A percentile compares a stretch with the other conserved stretches of the same genome.
These are phyloP conservation scores for Collariella sp. DNA, from an alignment of 495 filamentous ascomycete species.

Conservation along the genomic window DNA sequence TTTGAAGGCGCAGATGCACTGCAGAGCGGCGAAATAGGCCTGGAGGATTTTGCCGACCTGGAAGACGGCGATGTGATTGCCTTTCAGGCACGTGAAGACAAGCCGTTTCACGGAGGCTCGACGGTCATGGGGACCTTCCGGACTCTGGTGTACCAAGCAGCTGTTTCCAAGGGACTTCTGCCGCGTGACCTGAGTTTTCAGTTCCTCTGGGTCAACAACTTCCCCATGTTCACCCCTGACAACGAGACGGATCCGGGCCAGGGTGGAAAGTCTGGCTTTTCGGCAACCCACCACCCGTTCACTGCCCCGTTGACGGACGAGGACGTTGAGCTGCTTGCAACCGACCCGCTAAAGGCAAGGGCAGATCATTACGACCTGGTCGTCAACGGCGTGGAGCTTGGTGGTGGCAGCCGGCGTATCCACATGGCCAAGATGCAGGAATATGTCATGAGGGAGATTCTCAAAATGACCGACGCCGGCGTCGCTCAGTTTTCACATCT, in stretches of 20 bases:
- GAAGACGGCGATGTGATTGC: conserved; percentile 66
- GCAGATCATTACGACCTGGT: conserved; percentile 93
- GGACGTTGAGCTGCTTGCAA: conserved; percentile 68
- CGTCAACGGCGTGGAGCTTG: conserved; percentile 89
- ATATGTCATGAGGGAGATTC: conserved; percentile 73
- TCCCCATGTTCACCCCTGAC: conserved; percentile 79
- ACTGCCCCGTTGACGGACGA: conserved; percentile 67
- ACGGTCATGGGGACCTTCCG: conserved; percentile 75
- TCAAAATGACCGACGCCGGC: conserved; percentile 54
- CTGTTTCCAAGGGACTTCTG: conserved; percentile 51
- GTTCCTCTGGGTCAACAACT: conserved; percentile 79
- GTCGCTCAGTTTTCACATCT: conserved; percentile 75
- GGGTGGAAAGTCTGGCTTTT: conserved; percentile 67
- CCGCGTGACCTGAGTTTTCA: conserved; percentile 46
- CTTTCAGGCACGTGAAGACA: conserved; percentile 64
- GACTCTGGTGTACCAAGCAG: conserved; percentile 57
- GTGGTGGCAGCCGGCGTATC: conserved; percentile 87
- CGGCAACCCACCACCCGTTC: conserved; percentile 92
- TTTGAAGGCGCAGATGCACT: conserved; percentile 57
- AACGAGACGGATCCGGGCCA: conserved; percentile 69
- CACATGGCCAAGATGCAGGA: conserved; percentile 79
- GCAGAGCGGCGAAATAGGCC: conserved; percentile 4
- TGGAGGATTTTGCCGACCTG: conserved; percentile 16
- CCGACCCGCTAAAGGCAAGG: conserved; percentile 59
- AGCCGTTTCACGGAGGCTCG: conserved; percentile 55